Evolutionary conservation across 768 basidiomycete species (phyloP).

Genomic region (Amanita muscaria): DNA sequence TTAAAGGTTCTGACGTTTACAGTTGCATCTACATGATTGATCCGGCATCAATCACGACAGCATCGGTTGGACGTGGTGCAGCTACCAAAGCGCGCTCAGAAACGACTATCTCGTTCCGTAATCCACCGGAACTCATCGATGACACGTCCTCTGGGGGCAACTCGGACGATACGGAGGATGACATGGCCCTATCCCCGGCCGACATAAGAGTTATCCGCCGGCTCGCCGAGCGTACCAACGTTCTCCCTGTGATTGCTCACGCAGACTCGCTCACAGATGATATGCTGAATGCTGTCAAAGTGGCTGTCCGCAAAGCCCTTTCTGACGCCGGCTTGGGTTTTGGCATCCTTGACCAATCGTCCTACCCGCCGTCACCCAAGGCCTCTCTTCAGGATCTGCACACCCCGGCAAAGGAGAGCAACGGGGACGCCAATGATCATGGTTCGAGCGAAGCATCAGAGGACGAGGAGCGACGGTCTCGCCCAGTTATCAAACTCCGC

Average conservation of each 20-base stretch:
- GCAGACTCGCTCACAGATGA: conserved; percentile 81
- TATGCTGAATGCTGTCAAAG: conserved; percentile 58
- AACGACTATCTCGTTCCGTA: conserved; percentile 46
- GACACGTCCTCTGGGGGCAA: conserved; percentile 46
- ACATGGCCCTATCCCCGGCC: conserved; percentile 61
- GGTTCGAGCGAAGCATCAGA: conserved; percentile 25
- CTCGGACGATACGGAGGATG: conserved; percentile 39
- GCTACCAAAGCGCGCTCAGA: conserved; percentile 56
- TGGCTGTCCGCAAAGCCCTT: conserved; percentile 53
- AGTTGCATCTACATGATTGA: conserved; percentile 86
- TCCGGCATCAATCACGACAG: conserved; percentile 58
- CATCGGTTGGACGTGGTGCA: conserved; percentile 39
- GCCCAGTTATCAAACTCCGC: conserved; percentile 73
- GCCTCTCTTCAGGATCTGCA: neutral
- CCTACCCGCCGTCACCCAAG: conserved; percentile 14
- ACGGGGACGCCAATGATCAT: conserved; percentile 19
- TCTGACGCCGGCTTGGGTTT: conserved; percentile 61
- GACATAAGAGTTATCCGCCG: conserved; percentile 76
- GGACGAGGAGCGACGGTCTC: conserved; percentile 47
- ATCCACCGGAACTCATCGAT: conserved; percentile 45
- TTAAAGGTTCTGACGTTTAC: conserved; percentile 10
- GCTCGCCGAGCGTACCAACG: conserved; percentile 64
- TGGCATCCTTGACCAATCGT: conserved; percentile 46
- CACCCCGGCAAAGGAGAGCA: conserved; percentile 18
- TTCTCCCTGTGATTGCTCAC: conserved; percentile 74